Conservation (phyloP, 2,329 filamentous ascomycete species). For the Aspergillus sp. region DNA sequence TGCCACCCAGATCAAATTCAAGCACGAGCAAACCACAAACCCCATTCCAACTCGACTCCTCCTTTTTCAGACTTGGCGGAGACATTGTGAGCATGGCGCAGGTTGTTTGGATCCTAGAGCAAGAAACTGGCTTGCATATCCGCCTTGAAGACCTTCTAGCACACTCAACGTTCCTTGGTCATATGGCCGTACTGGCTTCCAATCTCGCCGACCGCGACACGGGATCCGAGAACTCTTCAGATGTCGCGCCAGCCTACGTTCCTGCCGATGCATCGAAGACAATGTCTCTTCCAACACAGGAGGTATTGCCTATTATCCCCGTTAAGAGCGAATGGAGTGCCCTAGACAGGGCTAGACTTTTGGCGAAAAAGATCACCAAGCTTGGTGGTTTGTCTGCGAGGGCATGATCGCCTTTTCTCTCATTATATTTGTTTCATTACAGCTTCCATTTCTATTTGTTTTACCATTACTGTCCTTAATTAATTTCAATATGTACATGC, state of each 20-base stretch:
- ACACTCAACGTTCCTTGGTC: slow-evolving; percentile 42
- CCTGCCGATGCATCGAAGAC: not conserved
- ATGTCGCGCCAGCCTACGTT: not conserved
- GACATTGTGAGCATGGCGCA: slow-evolving; percentile 44
- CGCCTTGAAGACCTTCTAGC: slow-evolving; percentile 42
- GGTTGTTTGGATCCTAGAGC: slow-evolving; percentile 41
- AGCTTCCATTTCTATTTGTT: not conserved
- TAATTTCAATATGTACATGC: not conserved
- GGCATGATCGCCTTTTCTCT: slow-evolving; percentile 15
- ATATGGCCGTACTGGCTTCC: slow-evolving; percentile 37
- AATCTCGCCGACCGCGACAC: slow-evolving; percentile 26
- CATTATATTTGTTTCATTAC: not conserved
- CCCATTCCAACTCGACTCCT: slow-evolving; percentile 38
- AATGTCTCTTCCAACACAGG: not conserved
- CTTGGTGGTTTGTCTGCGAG: slow-evolving; percentile 24
- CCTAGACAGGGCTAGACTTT: slow-evolving; percentile 26
- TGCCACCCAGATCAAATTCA: slow-evolving; percentile 26
- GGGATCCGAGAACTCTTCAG: slow-evolving; percentile 12
- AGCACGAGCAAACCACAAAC: slow-evolving; percentile 19
- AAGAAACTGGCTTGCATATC: slow-evolving; percentile 38
- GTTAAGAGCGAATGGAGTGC: slow-evolving; percentile 22
- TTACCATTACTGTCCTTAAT: not conserved
- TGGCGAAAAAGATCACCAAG: slow-evolving; percentile 29
- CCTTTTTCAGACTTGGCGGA: slow-evolving; percentile 44
- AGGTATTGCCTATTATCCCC: not conserved